Conservation (phyloP, 495 filamentous ascomycete species). For the Ascobolus immersus region DNA sequence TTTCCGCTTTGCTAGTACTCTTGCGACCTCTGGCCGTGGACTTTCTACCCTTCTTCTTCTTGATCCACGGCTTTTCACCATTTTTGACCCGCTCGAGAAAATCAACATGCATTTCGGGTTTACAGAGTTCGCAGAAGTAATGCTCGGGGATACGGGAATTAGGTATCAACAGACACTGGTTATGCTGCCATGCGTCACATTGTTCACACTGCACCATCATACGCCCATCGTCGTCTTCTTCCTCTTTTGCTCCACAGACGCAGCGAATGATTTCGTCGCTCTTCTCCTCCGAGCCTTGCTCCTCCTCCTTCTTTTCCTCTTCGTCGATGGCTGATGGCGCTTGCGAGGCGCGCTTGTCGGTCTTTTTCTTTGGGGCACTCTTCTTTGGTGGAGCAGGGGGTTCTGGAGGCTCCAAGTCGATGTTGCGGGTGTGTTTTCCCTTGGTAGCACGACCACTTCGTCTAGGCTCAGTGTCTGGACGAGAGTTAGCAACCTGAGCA, state of each 20-base stretch:
- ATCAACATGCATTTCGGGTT: conserved; percentile 51
- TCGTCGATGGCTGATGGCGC: conserved; percentile 25
- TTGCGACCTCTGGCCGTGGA: conserved; percentile 1
- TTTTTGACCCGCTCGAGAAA: conserved; percentile 45
- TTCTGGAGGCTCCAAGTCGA: conserved; percentile 33
- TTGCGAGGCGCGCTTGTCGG: conserved; percentile 13
- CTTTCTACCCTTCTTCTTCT: conserved; percentile 17
- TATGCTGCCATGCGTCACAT: conserved; percentile 88
- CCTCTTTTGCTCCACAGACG: conserved; percentile 68
- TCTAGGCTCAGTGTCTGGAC: conserved; percentile 37
- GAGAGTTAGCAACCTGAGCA: not conserved
- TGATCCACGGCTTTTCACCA: conserved; percentile 74
- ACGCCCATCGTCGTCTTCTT: conserved; percentile 52
- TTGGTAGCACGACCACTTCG: conserved; percentile 88
- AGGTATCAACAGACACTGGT: conserved; percentile 72
- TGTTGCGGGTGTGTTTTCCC: conserved; percentile 70
- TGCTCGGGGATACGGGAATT: conserved; percentile 44
- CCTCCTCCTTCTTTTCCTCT: conserved; percentile 30
- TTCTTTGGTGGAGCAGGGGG: conserved; percentile 30
- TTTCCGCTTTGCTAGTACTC: not conserved
- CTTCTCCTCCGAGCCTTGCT: no score
- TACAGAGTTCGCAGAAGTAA: conserved; percentile 81
- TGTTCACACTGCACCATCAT: conserved; percentile 80
- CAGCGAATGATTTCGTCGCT: conserved; percentile 61
- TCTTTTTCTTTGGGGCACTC: conserved; percentile 29